Evolutionary conservation across 805 yeast species (phyloP), one percentile per base, ranked within the genome.

Genomic region (Sugiyamaella marilandica): DNA sequence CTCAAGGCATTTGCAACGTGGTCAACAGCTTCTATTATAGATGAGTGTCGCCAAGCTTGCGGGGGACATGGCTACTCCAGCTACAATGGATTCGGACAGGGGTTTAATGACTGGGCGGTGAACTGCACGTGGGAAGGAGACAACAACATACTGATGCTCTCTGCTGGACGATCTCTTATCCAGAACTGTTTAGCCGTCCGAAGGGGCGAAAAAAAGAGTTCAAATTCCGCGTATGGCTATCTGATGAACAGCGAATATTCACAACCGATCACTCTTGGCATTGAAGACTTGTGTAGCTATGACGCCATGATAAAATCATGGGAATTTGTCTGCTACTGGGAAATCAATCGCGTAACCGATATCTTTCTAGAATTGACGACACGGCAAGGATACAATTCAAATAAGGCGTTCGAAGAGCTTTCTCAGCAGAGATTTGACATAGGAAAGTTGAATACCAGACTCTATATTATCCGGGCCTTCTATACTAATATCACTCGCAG

Each of bases 101-200:
- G 90, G 10, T 88, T 81, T 73, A 79, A 79, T 55, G 97, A 90
- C 68, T 92, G 95, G 88, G 96, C 86, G 11, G 97, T 91, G 39
- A 96, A 91, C 72, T 90, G 96, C 70, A 90, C 97, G n/a, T 90
- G 97, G 97, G 97, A 90, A 74, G 97, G 97, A 69, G 97, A 90
- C 70, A 90, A 90, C 74, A 89, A 83, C 64, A 84, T 90, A 41
- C 76, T 90, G 58, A 85, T 90, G 2, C 81, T 88, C 70, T 84
- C 88, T 48, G 81, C 88, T 55, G 97, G 96, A 52, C 83, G 92
- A 67, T 81, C 92, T 18, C 74, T 84, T 29, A 72, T 83, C 56
- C 85, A 80, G 67, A 70, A 72, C 53, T 75, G 75, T 29, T 64
- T 72, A 47, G 62, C 64, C 4, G 58, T 71, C 34, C 70, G 71